Evolutionary conservation across 208 protist genomes (phyloP).

Genomic region (Crithidia acanthocephali): DNA sequence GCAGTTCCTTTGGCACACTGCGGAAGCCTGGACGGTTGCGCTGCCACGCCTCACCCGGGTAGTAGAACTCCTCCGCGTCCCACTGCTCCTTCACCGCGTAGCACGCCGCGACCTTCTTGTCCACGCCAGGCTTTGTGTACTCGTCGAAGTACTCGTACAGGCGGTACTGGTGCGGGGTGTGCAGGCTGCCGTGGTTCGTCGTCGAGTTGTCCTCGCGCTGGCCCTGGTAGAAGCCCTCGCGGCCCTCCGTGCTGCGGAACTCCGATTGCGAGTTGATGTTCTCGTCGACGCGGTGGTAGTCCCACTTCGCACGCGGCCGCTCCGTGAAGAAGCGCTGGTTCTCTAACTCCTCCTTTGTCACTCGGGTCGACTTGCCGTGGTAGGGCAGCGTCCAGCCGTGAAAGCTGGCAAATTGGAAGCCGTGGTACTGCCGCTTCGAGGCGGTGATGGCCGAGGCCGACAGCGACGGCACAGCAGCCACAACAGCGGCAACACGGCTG

Average conservation of each 20-base stretch:
- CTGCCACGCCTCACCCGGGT: conserved; percentile 88
- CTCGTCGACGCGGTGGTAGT: conserved; percentile 89
- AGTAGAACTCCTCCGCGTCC: conserved; percentile 91
- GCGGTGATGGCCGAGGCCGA: background rate
- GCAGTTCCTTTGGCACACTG: conserved; percentile 85
- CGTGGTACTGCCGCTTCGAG: conserved; percentile 46
- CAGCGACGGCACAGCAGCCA: background rate
- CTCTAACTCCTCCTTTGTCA: conserved; percentile 82
- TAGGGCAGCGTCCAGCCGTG: conserved; percentile 86
- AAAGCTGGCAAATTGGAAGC: conserved; percentile 79
- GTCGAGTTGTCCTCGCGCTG: conserved; percentile 83
- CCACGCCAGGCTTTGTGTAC: conserved; percentile 85
- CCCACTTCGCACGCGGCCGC: conserved; percentile 73
- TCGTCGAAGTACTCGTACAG: conserved; percentile 92
- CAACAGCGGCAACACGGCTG: background rate
- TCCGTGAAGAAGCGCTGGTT: conserved; percentile 72
- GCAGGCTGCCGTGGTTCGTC: conserved; percentile 61
- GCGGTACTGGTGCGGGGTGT: conserved; percentile 84
- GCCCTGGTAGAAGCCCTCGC: conserved; percentile 76
- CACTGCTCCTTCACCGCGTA: conserved; percentile 89
- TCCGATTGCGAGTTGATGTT: conserved; percentile 89
- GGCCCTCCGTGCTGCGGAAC: conserved; percentile 67
- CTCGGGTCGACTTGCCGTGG: conserved; percentile 41
- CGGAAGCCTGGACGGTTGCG: conserved; percentile 86
- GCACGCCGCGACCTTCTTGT: conserved; percentile 75